Evolutionary conservation across 768 basidiomycete species (phyloP).

Genomic region (Lactifluus volemus): DNA sequence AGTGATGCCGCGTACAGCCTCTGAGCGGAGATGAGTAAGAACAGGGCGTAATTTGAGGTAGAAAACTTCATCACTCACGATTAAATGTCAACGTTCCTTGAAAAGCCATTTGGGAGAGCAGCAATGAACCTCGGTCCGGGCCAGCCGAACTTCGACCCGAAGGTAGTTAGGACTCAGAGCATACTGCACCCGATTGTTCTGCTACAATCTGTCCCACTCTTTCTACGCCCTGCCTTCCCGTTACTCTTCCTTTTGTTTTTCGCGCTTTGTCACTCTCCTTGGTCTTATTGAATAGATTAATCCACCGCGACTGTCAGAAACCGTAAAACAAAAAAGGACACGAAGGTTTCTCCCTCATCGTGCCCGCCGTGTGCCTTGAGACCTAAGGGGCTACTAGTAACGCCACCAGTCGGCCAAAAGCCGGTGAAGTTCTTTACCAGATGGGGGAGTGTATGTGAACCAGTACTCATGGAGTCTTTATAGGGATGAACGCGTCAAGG

Average conservation of each 20-base stretch:
- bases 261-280: not conserved
- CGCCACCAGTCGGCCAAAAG: not conserved
- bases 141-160: not conserved
- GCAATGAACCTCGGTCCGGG: not conserved
- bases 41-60: not conserved
- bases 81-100: conserved; percentile 26
- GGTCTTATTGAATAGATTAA: not conserved
- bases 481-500: not conserved
- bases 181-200: not conserved
- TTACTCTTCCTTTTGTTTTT: not conserved
- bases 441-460: not conserved
- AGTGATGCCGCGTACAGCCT: conserved; percentile 53
- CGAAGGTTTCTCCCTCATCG: not conserved
- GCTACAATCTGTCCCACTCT: not conserved
- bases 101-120: conserved; percentile 5
- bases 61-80: conserved; percentile 20
- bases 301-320: not conserved
- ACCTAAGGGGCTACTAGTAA: not conserved
- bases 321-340: not conserved
- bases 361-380: not conserved
- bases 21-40: conserved; percentile 28
- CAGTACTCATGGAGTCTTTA: not conserved
- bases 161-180: not conserved
- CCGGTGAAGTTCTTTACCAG: not conserved
- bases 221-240: not conserved